These are phyloP conservation scores for Schwanniomyces occidentalis DNA, from an alignment of 805 yeast genomes.

Conservation along the genomic window DNA sequence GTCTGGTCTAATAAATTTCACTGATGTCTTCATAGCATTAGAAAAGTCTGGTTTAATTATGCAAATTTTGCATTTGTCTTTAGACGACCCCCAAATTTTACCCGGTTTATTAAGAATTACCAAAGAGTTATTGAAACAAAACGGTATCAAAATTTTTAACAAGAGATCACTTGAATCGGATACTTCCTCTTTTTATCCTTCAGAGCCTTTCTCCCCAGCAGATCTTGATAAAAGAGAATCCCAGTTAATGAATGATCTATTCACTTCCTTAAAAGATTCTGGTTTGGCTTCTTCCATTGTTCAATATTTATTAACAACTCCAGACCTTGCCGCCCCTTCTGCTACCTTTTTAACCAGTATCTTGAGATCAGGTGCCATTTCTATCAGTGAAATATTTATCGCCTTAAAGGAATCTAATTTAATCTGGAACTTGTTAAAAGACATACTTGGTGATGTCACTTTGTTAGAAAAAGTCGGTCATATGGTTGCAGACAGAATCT, in stretches of 20 bases:
- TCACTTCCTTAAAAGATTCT: slow-evolving; percentile 22
- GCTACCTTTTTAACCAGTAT: slow-evolving; percentile 24
- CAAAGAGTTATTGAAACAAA: slow-evolving; percentile 19
- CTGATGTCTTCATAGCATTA: slow-evolving; percentile 24
- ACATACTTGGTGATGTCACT: slow-evolving; percentile 20
- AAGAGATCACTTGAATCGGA: slow-evolving; percentile 6
- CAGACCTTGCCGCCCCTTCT: slow-evolving; percentile 26
- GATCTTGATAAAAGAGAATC: slow-evolving; percentile 19
- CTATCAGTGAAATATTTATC: slow-evolving; percentile 17
- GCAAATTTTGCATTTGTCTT: slow-evolving; percentile 19
- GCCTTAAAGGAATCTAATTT: slow-evolving; percentile 22
- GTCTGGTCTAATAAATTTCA: slow-evolving; percentile 18
- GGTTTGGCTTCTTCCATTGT: slow-evolving; percentile 25
- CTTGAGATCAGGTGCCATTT: slow-evolving; percentile 23
- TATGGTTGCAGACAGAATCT: slow-evolving; percentile 16
- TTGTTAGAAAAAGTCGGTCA: slow-evolving; percentile 17
- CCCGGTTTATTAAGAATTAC: slow-evolving; percentile 26
- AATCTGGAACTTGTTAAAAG: slow-evolving; percentile 14
- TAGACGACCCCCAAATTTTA: slow-evolving; percentile 24
- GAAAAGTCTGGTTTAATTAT: slow-evolving; percentile 24
- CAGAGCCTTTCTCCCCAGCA: not conserved
- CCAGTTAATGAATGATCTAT: slow-evolving; percentile 17
- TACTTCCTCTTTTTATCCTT: not conserved
- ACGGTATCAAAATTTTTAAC: slow-evolving; percentile 16
- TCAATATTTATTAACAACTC: slow-evolving; percentile 24